Evolutionary conservation across 805 yeast genomes (phyloP), one percentile per base, ranked within the genome.

Genomic region (Candida sonorensis): DNA sequence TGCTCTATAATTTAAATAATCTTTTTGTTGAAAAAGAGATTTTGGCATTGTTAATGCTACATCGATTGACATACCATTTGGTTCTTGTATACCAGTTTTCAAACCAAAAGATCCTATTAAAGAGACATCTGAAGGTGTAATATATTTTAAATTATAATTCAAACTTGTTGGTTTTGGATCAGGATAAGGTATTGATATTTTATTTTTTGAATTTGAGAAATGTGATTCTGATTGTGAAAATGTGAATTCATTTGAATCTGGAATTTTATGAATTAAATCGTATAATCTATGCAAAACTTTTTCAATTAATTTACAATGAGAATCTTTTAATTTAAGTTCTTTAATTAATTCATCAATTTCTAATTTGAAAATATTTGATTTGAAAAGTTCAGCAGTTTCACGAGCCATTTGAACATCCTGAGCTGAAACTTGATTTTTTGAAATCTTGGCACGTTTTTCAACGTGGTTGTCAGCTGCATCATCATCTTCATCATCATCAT

Each of bases 361-460:
- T 36, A 92, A 61, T 57, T 92, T 92, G 76, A 92, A 90, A 34
- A 92, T 87, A 58, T 88, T 92, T 7, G 96, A 86, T 51, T 88
- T 86, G 75, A 88, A 92, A 28, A 90, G 62, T 55, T 88, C 97
- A 1, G 94, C 92, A 1, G 97, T 84, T 55, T 88, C 97, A 47
- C 95, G 72, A 1, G 96, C 95, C 3, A 82, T 71, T 48, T 90
- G 95, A 28, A 90, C 77, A 37, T 92, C 96, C 45, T 85, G 88
- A 0, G 92, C 77, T 0, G 82, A 62, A 16, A 76, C 48, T 42
- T 65, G 44, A 2, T 38, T 15, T 17, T 20, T 37, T 28, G 41
- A 35, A 8, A 41, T 31, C 19, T 42, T 44, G 18, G 30, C 13
- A 17, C 39, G 34, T 30, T 46, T 35, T 26, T 30, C 18, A 13